Evolutionary conservation across 768 basidiomycete species (phyloP).

Genomic region (Lactarius hatsudake): DNA sequence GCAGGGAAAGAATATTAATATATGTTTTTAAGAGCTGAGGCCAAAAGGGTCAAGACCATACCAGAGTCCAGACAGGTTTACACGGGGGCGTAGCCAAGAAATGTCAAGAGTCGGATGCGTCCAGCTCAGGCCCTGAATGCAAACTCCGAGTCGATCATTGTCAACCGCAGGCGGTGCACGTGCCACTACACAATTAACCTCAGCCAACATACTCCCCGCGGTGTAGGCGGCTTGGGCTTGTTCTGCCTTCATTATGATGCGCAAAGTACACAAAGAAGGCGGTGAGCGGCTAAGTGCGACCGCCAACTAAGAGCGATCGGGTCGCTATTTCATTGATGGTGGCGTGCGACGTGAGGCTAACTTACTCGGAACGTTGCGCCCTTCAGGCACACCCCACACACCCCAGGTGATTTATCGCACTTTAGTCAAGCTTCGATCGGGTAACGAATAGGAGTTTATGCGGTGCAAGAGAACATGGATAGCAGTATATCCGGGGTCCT

Average conservation of each 20-base stretch:
- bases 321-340: not conserved
- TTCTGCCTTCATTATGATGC: not conserved
- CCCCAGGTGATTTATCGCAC: not conserved
- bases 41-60: slow-evolving; percentile 9
- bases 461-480: not conserved
- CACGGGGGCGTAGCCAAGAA: slow-evolving; percentile 1
- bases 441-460: not conserved
- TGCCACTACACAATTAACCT: not conserved
- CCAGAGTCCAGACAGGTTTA: slow-evolving; percentile 6
- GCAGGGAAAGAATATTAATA: slow-evolving; percentile 2
- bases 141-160: not conserved
- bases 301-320: not conserved
- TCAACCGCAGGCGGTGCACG: not conserved
- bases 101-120: not conserved
- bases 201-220: not conserved
- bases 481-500: not conserved
- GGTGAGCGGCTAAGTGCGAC: not conserved
- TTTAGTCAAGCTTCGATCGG: not conserved
- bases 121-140: not conserved
- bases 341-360: not conserved
- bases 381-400: not conserved
- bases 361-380: not conserved
- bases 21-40: not conserved
- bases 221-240: not conserved
- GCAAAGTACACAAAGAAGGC: not conserved